Base-by-base conservation (phyloP, 768 basidiomycete genomes). In the Leccinum disarticulatum region DNA sequence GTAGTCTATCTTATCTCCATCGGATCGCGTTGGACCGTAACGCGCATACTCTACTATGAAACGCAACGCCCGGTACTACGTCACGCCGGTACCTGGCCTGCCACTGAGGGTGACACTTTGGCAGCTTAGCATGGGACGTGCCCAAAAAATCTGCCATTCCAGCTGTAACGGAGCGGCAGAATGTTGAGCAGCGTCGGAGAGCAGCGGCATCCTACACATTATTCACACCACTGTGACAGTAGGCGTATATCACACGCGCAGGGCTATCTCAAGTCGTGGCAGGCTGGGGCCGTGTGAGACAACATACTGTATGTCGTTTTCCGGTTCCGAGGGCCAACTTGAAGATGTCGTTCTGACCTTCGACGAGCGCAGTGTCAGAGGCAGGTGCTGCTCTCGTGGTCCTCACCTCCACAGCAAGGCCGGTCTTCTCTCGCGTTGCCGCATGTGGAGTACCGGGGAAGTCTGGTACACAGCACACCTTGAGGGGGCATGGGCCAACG, bases 321-420 rank as follows among this genome's bases (percentile, higher is more conserved):
- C 59, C 70, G 66, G 69, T 56, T 61, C 70, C 68, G 70, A 70
- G 63, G 65, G 48, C 28, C 60, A 41, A 25, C 25, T 25, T 25
- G 25, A 25, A 55, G 58, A 25, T 19, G 19, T 6, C 6, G 43
- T 46, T 46, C 64, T 57, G 61, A 63, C 62, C 60, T 56, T 60
- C 36, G 51, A 35, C 33, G 35, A 57, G 61, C 50, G 36, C 57
- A 60, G 53, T 43, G 59, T 52, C 54, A 41, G 55, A 27, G 64
- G 53, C 55, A 48, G 31, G 57, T 59, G 60, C 47, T 53, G 13
- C 50, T 60, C 54, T 55, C 58, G 54, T 59, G 55, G 49, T 36
- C 70, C 68, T 61, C 58, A 25, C 65, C 60, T 59, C 35, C 52
- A 52, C 60, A 65, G 69, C 70, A 57, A 65, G 70, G 60, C 31